Evolutionary conservation across 2,329 filamentous ascomycete genomes (phyloP).

Genomic region (Pestalotiopsis sp.): DNA sequence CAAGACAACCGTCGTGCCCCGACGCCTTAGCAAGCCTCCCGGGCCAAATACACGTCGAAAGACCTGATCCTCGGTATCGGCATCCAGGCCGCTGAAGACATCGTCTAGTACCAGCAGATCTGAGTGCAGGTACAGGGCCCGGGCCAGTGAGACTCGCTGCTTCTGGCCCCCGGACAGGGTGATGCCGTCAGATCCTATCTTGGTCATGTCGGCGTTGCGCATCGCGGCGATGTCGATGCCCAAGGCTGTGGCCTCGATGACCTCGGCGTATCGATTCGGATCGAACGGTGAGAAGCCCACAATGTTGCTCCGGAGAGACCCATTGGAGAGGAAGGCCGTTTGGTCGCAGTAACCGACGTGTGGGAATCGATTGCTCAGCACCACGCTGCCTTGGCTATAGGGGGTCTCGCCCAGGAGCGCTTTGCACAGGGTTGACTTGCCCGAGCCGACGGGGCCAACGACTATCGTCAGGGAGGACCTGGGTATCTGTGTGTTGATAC

Average conservation of each 20-base stretch:
- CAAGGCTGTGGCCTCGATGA: slow-evolving; percentile 30
- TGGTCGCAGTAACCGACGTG: slow-evolving; percentile 42
- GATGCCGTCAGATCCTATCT: slow-evolving; percentile 48
- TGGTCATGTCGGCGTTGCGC: slow-evolving; percentile 38
- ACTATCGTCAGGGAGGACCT: slow-evolving; percentile 39
- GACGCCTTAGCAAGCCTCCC: slow-evolving; percentile 28
- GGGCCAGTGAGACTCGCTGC: slow-evolving; percentile 40
- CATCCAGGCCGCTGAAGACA: slow-evolving; percentile 39
- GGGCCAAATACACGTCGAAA: slow-evolving; percentile 33
- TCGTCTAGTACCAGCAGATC: slow-evolving; percentile 38
- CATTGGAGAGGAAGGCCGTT: slow-evolving; percentile 38
- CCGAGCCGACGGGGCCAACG: slow-evolving; percentile 46
- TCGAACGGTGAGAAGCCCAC: slow-evolving; percentile 30
- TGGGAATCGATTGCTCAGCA: slow-evolving; percentile 20
- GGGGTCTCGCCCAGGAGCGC: slow-evolving; percentile 42
- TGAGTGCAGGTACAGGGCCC: slow-evolving; percentile 34
- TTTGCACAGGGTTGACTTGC: slow-evolving; percentile 47
- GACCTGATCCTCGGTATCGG: slow-evolving; percentile 34
- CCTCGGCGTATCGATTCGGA: slow-evolving; percentile 28
- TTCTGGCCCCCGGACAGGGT: slow-evolving; percentile 51
- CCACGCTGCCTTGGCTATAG: slow-evolving; percentile 26
- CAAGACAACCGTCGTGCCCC: slow-evolving; percentile 32
- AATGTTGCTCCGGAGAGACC: slow-evolving; percentile 34
- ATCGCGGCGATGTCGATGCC: slow-evolving; percentile 36
- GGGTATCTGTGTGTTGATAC: slow-evolving; percentile 37